Evolutionary conservation across 495 filamentous ascomycete species (phyloP).

Genomic region (Bombardia bombarda): DNA sequence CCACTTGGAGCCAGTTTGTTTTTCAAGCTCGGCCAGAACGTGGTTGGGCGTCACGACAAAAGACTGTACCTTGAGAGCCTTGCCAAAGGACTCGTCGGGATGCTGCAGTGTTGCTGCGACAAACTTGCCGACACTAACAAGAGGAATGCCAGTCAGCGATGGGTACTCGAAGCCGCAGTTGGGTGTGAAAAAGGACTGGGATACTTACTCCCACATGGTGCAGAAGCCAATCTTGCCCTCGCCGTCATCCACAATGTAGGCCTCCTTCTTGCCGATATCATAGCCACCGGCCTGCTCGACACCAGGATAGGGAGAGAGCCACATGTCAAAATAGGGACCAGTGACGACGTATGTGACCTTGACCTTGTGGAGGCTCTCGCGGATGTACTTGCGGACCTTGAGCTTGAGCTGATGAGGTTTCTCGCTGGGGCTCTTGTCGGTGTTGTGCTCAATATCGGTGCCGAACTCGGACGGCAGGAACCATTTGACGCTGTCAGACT

Average conservation of each 20-base stretch:
- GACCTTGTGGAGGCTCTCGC: constrained; percentile 41
- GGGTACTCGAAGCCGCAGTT: no score
- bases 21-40: constrained; percentile 58
- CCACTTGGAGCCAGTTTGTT: constrained; percentile 51
- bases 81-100: constrained; percentile 42
- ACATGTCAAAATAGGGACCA: constrained; percentile 63
- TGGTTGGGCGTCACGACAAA: constrained; percentile 56
- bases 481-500: constrained; percentile 47
- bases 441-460: constrained; percentile 62
- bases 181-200: not conserved
- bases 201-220: constrained; percentile 57
- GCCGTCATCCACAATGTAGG: constrained; percentile 51
- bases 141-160: no score
- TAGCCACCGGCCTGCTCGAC: constrained; percentile 41
- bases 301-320: constrained; percentile 34
- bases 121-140: constrained; percentile 54
- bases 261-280: constrained; percentile 45
- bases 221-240: constrained; percentile 54
- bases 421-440: constrained; percentile 46
- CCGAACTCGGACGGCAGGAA: constrained; percentile 70
- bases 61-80: constrained; percentile 59
- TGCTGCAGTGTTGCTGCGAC: constrained; percentile 51
- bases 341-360: constrained; percentile 62
- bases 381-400: constrained; percentile 51
- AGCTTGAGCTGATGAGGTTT: constrained; percentile 65